phyloP scores from a whole-genome alignment of 441 rosid genomes.

The Pelargonium fulgidum region DNA sequence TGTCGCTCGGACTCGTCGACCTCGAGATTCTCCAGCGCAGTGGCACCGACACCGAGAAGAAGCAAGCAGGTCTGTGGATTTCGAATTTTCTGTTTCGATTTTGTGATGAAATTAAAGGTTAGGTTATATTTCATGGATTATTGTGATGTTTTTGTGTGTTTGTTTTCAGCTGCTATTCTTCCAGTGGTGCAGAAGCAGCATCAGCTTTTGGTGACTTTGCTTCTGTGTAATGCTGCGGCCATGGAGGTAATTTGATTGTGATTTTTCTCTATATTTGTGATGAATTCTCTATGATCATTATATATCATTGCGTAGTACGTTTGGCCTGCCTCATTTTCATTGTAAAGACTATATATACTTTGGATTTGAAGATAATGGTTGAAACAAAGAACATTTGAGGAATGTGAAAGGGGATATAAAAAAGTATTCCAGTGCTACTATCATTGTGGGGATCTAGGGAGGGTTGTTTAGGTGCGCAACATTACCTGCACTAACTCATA shows the following conservation, averaged over 20 bases:
- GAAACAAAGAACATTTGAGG: not conserved
- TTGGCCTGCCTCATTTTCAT: not conserved
- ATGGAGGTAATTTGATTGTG: conserved; percentile 68
- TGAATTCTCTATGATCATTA: not conserved
- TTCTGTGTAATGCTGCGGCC: conserved; percentile 73
- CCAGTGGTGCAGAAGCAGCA: conserved; percentile 96
- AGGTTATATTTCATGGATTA: not conserved
- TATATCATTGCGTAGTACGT: not conserved
- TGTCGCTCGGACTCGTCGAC: conserved; percentile 23
- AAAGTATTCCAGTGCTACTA: too few species aligned
- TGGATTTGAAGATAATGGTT: not conserved
- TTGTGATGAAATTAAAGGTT: not conserved
- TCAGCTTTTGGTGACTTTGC: conserved; percentile 86
- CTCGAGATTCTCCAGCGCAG: conserved; percentile 31
- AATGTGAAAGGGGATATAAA: not conserved
- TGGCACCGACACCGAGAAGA: conserved; percentile 26
- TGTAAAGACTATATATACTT: not conserved
- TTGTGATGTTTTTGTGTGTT: not conserved
- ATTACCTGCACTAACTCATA: too few species aligned
- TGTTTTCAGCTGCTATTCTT: conserved; percentile 52
- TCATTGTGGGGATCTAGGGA: too few species aligned
- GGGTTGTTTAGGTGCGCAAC: too few species aligned
- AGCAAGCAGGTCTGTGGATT: conserved; percentile 22
- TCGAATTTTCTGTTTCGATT: not conserved
- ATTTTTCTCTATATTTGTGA: not conserved